Evolutionary conservation across 768 basidiomycete genomes (phyloP), one percentile per base, ranked within the genome.

Genomic region (Leucogyrophana mollusca): DNA sequence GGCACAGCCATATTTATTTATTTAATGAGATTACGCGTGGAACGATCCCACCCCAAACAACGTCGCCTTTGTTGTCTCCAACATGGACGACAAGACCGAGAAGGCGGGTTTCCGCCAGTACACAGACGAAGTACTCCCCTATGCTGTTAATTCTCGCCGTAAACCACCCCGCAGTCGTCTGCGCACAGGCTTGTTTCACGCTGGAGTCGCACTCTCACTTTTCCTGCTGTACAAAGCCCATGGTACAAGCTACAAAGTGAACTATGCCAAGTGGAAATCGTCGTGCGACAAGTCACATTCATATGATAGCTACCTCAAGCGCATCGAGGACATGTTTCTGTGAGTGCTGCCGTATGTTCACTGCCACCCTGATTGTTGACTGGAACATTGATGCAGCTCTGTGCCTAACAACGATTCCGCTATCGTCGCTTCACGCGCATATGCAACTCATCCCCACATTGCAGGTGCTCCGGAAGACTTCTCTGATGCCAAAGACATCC

Each of bases 371-470:
- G 33, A 18, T 21, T 16, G 24, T 10, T 20, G 21, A 32, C n/a
- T 24, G 11, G 1, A 8, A n/a, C 40, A 49, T 18, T 16, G 33
- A 34, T 24, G 4, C 23, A 84, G 83, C 17, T 76, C 76, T 11
- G 60, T 84, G 9, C 87, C 85, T 1, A 76, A 71, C 50, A 56
- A 70, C 4, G 73, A 77, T 39, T 83, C 79, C 47, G 87, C 86
- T 2, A 55, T 82, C 2, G 70, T 69, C 22, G 71, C 78, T 4
- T 85, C 85, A 17, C 73, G 76, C 16, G 61, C 65, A 18, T 85
- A 80, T 58, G 82, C 85, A 1, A 77, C 78, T 2, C 81, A 83
- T 51, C 85, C 87, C 20, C 89, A 90, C 64, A 67, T 87, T 39
- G 87, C 87, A 3, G 86, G 87, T 8, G 81, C 83, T 17, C 49